These are phyloP conservation scores for Ophioceras dolichostomum DNA, from an alignment of 2,329 filamentous ascomycete species.

Conservation along the genomic window DNA sequence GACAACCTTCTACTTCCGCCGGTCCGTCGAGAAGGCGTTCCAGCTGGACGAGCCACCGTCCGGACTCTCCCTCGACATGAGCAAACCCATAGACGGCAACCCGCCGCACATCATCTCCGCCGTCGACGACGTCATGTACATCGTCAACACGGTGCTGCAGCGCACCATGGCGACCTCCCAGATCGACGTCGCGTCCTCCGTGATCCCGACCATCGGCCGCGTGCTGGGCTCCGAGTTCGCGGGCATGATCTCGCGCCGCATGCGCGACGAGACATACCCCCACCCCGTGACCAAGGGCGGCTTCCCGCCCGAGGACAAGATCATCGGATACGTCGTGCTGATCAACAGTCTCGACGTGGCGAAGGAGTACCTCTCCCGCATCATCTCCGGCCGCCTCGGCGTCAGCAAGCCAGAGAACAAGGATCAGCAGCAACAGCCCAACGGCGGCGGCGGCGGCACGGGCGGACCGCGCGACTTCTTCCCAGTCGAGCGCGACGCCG, in stretches of 20 bases:
- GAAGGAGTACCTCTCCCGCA: constrained; percentile 80
- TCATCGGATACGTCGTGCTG: constrained; percentile 80
- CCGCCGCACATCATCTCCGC: constrained; percentile 88
- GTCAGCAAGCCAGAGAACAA: constrained; percentile 21
- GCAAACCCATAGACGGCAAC: constrained; percentile 59
- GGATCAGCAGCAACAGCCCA: background rate
- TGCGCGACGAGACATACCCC: constrained; percentile 92
- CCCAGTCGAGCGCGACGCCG: constrained; percentile 66
- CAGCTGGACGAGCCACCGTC: constrained; percentile 83
- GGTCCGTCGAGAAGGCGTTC: constrained; percentile 95
- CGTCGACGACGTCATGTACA: constrained; percentile 99
- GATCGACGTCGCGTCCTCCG: constrained; percentile 60
- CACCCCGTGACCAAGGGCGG: constrained; percentile 66
- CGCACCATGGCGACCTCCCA: constrained; percentile 81
- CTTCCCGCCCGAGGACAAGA: constrained; percentile 75
- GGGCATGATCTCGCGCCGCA: constrained; percentile 93
- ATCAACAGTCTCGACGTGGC: constrained; percentile 94
- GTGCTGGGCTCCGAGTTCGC: constrained; percentile 85
- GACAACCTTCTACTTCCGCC: constrained; percentile 92
- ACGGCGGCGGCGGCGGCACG: constrained; percentile 18
- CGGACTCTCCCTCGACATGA: constrained; percentile 66
- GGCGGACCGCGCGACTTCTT: constrained; percentile 53
- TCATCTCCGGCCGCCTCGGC: constrained; percentile 58
- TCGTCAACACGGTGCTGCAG: constrained; percentile 83
- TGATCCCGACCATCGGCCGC: constrained; percentile 66